These are phyloP conservation scores for Penicillium sp. DNA, from an alignment of 2,329 filamentous ascomycete genomes.

Conservation along the genomic window DNA sequence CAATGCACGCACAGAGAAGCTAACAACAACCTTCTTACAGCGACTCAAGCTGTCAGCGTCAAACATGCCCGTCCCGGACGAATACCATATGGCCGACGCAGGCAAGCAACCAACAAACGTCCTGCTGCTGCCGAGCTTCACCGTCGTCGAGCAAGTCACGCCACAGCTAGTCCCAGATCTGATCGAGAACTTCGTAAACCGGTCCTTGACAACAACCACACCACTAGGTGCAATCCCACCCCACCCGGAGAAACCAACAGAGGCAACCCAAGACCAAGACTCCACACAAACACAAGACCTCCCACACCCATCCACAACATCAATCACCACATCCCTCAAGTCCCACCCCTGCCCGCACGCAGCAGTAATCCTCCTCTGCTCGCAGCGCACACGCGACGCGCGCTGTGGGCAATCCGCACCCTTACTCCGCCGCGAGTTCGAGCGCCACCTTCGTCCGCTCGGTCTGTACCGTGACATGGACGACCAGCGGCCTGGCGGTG, in stretches of 20 bases:
- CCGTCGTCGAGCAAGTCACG: constrained; percentile 77
- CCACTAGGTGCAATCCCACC: constrained; percentile 50
- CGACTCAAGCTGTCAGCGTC: constrained; percentile 87
- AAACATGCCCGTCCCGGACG: constrained; percentile 76
- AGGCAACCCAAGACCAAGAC: constrained; percentile 23
- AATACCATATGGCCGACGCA: constrained; percentile 57
- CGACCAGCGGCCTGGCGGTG: constrained; percentile 84
- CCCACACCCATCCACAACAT: constrained; percentile 23
- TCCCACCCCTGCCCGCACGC: constrained; percentile 73
- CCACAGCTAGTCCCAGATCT: constrained; percentile 70
- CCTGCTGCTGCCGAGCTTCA: constrained; percentile 81
- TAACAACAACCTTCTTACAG: constrained; percentile 40
- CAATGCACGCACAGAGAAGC: neutral
- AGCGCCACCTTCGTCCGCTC: constrained; percentile 79
- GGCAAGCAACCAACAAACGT: constrained; percentile 68
- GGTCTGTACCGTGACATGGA: constrained; percentile 83
- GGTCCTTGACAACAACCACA: constrained; percentile 69
- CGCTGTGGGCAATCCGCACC: constrained; percentile 93
- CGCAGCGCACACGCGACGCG: constrained; percentile 88
- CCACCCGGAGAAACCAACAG: neutral
- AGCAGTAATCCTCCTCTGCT: constrained; percentile 88
- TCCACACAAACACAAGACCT: neutral
- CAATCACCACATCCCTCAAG: constrained; percentile 42
- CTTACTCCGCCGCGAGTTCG: constrained; percentile 80
- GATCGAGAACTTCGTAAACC: constrained; percentile 67